A percentile compares a stretch with the other conserved stretches of the same genome.
These are phyloP conservation scores for Oryza officinalis DNA, from an alignment of 176 grass and related monocot species.

Conservation along the genomic window DNA sequence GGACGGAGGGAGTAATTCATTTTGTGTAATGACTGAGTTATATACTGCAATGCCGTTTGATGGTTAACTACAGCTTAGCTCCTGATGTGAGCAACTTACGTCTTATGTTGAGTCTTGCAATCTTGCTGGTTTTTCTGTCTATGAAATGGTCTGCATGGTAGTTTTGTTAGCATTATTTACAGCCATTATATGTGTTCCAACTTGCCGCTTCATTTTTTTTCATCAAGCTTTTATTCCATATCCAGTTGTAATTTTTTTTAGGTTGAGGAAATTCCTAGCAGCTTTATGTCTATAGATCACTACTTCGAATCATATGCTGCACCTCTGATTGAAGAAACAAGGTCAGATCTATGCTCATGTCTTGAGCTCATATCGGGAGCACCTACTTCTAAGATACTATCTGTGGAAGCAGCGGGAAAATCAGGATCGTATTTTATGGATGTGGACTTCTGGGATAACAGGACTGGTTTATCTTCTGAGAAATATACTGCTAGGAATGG, in stretches of 20 bases:
- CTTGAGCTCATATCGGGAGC: constrained; percentile 58
- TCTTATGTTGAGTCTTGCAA: constrained; percentile 5
- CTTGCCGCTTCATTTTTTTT: too few relatives aligned
- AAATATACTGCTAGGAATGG: constrained; percentile 58
- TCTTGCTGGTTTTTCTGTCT: not conserved
- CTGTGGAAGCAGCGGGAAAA: constrained; percentile 41
- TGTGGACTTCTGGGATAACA: constrained; percentile 55
- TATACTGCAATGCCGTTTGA: not conserved
- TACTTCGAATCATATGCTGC: constrained; percentile 53
- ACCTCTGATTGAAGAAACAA: constrained; percentile 79
- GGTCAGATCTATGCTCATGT: constrained; percentile 51
- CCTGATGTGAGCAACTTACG: not conserved
- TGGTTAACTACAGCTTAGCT: not conserved
- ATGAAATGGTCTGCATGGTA: not conserved
- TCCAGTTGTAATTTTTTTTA: too few relatives aligned
- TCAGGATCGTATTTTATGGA: constrained; percentile 44
- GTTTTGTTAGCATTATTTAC: not conserved
- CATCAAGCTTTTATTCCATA: too few relatives aligned
- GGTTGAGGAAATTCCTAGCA: constrained; percentile 57
- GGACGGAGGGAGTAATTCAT: not conserved
- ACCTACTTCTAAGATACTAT: constrained; percentile 52
- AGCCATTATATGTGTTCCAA: too few relatives aligned
- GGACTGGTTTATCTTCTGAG: constrained; percentile 35
- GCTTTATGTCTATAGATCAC: constrained; percentile 38
- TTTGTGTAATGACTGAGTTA: not conserved